Evolutionary conservation across 371 early-diverging fungal genomes (phyloP), one percentile per base, ranked within the genome.

Genomic region (Mortierella sp.): DNA sequence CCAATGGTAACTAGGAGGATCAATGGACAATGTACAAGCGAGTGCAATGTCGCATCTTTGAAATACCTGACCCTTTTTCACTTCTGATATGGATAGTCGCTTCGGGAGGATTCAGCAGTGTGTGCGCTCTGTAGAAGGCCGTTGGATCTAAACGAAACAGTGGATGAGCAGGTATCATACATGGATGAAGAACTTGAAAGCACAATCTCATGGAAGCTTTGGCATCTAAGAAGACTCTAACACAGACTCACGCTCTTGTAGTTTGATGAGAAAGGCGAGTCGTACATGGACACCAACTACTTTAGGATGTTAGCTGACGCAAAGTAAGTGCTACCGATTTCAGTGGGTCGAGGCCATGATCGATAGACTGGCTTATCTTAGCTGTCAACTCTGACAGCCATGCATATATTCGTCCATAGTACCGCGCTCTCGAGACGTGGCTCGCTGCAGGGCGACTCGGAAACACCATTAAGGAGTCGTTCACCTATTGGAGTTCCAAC

Each of bases 241-340:
- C n/a, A n/a, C n/a, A n/a, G n/a, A n/a, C n/a, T n/a, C n/a, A n/a
- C n/a, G n/a, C 21, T 31, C 24, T 29, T 41, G 25, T 41, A 40
- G 16, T 48, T 67, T 66, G 67, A 60, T 19, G 28, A 31, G 40
- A 24, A 17, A 2, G n/a, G 59, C 3, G 40, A 46, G 17, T 28
- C 49, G 22, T 91, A 80, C 52, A 87, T 89, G 85, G 89, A 90
- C 63, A 66, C 82, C 29, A 89, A 89, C 50, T 91, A 91, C 50
- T 91, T 91, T 68, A 81, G 88, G 44, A 62, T 89, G 49, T 65
- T 89, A 17, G 83, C 83, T n/a, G 63, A 81, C 70, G 45, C 76
- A 65, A 83, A 82, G 85, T 86, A 81, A 69, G 69, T 14, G n/a
- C n/a, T n/a, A n/a, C n/a, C n/a, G n/a, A n/a, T n/a, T n/a, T n/a